These are phyloP conservation scores for Cyberlindnera sargentensis DNA, from an alignment of 805 yeast genomes.

Conservation along the genomic window DNA sequence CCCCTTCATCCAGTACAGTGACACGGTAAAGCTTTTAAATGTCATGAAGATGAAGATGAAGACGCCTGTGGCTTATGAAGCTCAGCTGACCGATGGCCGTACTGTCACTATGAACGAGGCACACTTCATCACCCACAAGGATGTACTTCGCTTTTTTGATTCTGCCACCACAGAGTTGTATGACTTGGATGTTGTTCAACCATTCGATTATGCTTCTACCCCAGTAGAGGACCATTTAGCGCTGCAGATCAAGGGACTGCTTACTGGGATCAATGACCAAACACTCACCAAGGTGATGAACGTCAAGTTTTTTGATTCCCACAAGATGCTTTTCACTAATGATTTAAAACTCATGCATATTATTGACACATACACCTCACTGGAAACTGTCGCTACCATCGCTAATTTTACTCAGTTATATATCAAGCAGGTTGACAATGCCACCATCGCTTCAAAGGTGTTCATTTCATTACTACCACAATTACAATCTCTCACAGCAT, in stretches of 20 bases:
- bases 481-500: background rate
- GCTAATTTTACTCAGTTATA: constrained; percentile 1
- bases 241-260: background rate
- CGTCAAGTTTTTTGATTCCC: background rate
- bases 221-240: background rate
- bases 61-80: constrained; percentile 3
- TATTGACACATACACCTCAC: background rate
- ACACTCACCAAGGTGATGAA: background rate
- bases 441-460: constrained; percentile 2
- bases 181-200: background rate
- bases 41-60: background rate
- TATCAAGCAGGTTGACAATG: constrained; percentile 4
- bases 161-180: constrained; percentile 1
- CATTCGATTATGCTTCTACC: background rate
- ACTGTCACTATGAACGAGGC: background rate
- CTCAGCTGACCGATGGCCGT: constrained; percentile 1
- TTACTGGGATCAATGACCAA: background rate
- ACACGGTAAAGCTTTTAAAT: constrained; percentile 1
- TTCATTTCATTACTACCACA: background rate
- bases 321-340: constrained; percentile 2
- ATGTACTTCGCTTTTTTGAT: constrained; percentile 1
- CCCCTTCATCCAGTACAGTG: constrained; percentile 5
- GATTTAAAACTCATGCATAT: constrained; percentile 7
- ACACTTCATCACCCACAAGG: constrained; percentile 2
- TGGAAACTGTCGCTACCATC: background rate